These are phyloP conservation scores for Tagetes erecta DNA, from an alignment of 129 eudicot species.

Conservation along the genomic window DNA sequence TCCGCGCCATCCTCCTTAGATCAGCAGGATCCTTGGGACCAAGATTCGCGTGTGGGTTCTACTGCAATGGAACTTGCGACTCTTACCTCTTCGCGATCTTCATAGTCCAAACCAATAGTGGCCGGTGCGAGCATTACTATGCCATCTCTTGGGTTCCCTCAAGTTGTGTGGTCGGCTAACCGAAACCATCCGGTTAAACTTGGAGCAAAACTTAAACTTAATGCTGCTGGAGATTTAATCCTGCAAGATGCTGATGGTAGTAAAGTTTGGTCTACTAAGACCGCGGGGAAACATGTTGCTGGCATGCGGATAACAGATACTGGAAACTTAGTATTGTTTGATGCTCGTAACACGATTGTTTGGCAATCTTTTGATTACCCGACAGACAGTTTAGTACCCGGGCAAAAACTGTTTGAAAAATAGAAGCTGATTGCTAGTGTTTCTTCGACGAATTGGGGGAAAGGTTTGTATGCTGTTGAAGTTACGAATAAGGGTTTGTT, in stretches of 20 bases:
- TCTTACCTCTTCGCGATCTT: constrained; percentile 47
- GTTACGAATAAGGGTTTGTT: constrained; percentile 22
- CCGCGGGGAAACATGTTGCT: constrained; percentile 20
- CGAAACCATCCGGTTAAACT: constrained; percentile 41
- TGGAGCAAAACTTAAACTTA: constrained; percentile 35
- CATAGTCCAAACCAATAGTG: constrained; percentile 49
- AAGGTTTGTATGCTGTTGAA: constrained; percentile 28
- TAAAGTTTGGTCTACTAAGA: constrained; percentile 43
- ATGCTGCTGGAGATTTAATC: constrained; percentile 29
- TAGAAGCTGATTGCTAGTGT: constrained; percentile 33
- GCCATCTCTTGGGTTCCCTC: constrained; percentile 41
- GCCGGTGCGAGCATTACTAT: constrained; percentile 13
- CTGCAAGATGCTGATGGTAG: constrained; percentile 43
- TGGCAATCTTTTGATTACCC: constrained; percentile 52
- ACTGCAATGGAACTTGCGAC: constrained; percentile 44
- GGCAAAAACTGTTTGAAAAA: constrained; percentile 32
- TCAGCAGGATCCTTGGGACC: constrained; percentile 40
- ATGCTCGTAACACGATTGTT: constrained; percentile 20
- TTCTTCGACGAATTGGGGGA: constrained; percentile 29
- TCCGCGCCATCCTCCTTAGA: constrained; percentile 49
- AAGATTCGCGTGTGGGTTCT: constrained; percentile 50
- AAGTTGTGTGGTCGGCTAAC: constrained; percentile 48
- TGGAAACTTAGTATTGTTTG: constrained; percentile 34
- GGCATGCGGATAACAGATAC: constrained; percentile 29
- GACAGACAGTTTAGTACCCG: constrained; percentile 49